Percentiles rank a stretch among this genome's conserved stretches.
phyloP scores from a whole-genome alignment of 306 rosid species.

The Dalbergia oliveri region DNA sequence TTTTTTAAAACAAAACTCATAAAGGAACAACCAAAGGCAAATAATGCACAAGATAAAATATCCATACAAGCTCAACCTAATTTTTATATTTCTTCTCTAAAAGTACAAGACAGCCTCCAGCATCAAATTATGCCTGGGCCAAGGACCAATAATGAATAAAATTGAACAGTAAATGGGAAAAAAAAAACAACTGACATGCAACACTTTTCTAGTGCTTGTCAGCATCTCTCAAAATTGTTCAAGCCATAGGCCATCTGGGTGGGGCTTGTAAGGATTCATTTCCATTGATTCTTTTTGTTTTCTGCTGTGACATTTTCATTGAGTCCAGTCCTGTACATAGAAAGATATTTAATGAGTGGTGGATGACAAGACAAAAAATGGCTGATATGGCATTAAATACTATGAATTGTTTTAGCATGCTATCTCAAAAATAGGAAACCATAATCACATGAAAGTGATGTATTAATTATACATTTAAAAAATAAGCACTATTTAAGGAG shows the following conservation, averaged over 20 bases:
- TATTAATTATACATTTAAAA: slow-evolving; percentile 1
- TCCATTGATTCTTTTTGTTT: slow-evolving; percentile 27
- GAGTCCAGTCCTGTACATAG: slow-evolving; percentile 31
- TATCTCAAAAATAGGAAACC: slow-evolving; percentile 3
- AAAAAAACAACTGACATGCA: slow-evolving; percentile 48
- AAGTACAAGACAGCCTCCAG: slow-evolving; percentile 53
- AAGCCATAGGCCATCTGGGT: slow-evolving; percentile 52
- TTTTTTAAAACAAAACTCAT: slow-evolving; percentile 24
- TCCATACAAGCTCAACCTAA: slow-evolving; percentile 46
- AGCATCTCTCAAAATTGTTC: slow-evolving; percentile 64
- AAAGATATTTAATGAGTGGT: not conserved
- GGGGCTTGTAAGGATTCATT: slow-evolving; percentile 45
- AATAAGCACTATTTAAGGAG: slow-evolving; percentile 10
- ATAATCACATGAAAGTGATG: slow-evolving; percentile 24
- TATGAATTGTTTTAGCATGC: not conserved
- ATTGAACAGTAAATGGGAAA: slow-evolving; percentile 26
- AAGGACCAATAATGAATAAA: slow-evolving; percentile 51
- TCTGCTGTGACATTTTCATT: not conserved
- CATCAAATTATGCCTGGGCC: slow-evolving; percentile 53
- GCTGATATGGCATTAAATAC: not conserved
- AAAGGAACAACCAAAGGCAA: slow-evolving; percentile 17
- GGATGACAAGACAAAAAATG: not conserved
- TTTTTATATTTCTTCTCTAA: slow-evolving; percentile 36
- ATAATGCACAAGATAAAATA: slow-evolving; percentile 20
- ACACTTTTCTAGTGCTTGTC: slow-evolving; percentile 48